phyloP scores from a whole-genome alignment of 2,329 filamentous ascomycete species.

The Cryphonectria naterciae region DNA sequence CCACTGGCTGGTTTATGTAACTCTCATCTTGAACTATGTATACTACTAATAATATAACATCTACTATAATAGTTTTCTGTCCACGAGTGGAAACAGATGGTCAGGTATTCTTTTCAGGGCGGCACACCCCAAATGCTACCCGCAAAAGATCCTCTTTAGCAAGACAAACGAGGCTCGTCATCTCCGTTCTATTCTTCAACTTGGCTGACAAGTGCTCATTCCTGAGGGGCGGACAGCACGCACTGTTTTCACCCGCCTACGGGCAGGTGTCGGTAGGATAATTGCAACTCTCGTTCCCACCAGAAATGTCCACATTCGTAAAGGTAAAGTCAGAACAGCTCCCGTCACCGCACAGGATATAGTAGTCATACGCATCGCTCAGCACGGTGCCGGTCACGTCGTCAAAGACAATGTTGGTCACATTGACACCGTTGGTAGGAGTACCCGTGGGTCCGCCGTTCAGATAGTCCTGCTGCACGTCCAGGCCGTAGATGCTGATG shows the following conservation, averaged over 20 bases:
- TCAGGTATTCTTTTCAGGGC: too few species aligned
- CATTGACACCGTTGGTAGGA: slow-evolving; percentile 55
- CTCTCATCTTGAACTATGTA: neutral
- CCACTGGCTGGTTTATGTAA: neutral
- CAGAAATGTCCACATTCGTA: slow-evolving; percentile 52
- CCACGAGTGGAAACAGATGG: too few species aligned
- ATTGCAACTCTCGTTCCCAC: slow-evolving; percentile 44
- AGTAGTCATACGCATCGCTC: slow-evolving; percentile 46
- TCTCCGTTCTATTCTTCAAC: neutral
- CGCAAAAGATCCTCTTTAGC: neutral
- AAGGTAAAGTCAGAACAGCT: slow-evolving; percentile 58
- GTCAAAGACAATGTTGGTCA: slow-evolving; percentile 51
- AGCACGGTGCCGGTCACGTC: slow-evolving; percentile 49
- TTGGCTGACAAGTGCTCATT: too few species aligned
- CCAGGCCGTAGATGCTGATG: slow-evolving; percentile 40
- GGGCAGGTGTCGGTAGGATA: slow-evolving; percentile 26
- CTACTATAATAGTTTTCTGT: too few species aligned
- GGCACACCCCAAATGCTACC: neutral
- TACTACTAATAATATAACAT: too few species aligned
- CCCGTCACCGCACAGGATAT: slow-evolving; percentile 57
- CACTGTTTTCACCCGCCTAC: neutral
- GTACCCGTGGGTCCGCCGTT: slow-evolving; percentile 51
- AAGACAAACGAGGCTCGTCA: neutral
- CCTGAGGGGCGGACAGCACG: neutral
- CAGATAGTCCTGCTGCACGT: slow-evolving; percentile 50